Conservation (phyloP, 768 basidiomycete genomes). For the Boletales sp. region DNA sequence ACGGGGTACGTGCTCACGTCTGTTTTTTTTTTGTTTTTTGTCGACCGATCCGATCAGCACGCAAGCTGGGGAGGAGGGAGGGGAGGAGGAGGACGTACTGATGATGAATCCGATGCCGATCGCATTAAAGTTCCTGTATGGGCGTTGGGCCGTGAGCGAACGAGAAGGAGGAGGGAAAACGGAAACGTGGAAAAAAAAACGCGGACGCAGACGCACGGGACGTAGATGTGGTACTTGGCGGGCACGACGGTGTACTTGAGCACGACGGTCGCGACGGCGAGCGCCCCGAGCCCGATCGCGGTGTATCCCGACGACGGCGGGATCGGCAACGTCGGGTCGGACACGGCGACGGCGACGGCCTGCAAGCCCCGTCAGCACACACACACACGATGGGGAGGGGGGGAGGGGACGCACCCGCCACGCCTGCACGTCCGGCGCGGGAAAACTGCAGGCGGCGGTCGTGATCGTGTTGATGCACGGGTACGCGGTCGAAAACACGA, state of each 20-base stretch:
- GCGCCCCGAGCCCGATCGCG: conserved; percentile 50
- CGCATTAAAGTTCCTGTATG: conserved; percentile 24
- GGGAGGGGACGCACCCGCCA: conserved; percentile 14
- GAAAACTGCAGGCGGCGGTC: conserved; percentile 19
- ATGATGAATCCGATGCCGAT: conserved; percentile 24
- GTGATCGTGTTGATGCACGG: conserved; percentile 47
- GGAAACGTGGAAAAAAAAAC: no score
- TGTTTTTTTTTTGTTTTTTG: no score
- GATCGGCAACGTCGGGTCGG: conserved; percentile 32
- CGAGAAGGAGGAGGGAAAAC: no score
- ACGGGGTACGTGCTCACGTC: conserved; percentile 22
- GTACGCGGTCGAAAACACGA: conserved; percentile 59
- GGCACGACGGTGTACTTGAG: conserved; percentile 32
- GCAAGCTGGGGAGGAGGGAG: no score
- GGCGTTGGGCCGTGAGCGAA: neutral
- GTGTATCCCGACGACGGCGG: conserved; percentile 55
- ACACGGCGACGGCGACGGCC: conserved; percentile 20
- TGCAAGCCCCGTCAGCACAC: neutral
- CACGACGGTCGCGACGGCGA: conserved; percentile 43
- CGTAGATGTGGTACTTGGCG: conserved; percentile 17
- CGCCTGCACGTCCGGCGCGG: conserved; percentile 23
- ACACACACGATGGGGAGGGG: neutral
- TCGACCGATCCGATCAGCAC: no score
- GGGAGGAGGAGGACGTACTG: neutral
- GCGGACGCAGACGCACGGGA: conserved; percentile 15